Evolutionary conservation across 768 basidiomycete species (phyloP).

Genomic region (Polyporus arcularius): DNA sequence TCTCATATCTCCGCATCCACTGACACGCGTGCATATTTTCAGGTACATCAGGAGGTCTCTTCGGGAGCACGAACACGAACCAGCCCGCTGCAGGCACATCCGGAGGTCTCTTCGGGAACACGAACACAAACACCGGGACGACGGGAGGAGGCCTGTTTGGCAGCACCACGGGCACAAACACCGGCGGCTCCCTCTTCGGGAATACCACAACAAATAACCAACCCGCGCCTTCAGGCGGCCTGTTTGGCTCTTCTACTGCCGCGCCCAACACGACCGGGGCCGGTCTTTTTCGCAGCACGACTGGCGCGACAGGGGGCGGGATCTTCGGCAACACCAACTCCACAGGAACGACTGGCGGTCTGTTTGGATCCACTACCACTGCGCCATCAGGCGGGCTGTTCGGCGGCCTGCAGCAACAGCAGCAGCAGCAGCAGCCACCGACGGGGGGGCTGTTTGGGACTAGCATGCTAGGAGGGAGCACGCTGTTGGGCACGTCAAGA

Average conservation of each 20-base stretch:
- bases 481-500: conserved; percentile 40
- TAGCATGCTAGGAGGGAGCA: conserved; percentile 24
- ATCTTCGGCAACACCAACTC: conserved; percentile 19
- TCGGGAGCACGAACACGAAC: conserved; percentile 5
- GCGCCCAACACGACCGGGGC: conserved; percentile 16
- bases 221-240: not conserved
- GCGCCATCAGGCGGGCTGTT: conserved; percentile 30
- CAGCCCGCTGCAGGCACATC: conserved; percentile 1
- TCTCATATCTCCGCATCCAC: too few species aligned
- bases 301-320: conserved; percentile 12
- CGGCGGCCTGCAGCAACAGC: conserved; percentile 30
- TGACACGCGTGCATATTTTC: not conserved
- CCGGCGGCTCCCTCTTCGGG: conserved; percentile 24
- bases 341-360: conserved; percentile 4
- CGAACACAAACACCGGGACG: conserved; percentile 18
- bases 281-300: conserved; percentile 20
- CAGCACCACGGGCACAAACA: conserved; percentile 22
- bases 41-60: conserved; percentile 14
- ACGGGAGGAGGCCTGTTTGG: conserved; percentile 27
- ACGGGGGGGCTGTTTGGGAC: conserved; percentile 16
- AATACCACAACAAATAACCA: conserved; percentile 12
- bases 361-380: conserved; percentile 26
- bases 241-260: conserved; percentile 30
- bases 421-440: conserved; percentile 15
- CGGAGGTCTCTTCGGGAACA: conserved; percentile 23